Percentiles rank a stretch among this genome's conserved stretches.
Conservation (phyloP, 2,329 filamentous ascomycete species). For the Biscogniauxia marginata region DNA sequence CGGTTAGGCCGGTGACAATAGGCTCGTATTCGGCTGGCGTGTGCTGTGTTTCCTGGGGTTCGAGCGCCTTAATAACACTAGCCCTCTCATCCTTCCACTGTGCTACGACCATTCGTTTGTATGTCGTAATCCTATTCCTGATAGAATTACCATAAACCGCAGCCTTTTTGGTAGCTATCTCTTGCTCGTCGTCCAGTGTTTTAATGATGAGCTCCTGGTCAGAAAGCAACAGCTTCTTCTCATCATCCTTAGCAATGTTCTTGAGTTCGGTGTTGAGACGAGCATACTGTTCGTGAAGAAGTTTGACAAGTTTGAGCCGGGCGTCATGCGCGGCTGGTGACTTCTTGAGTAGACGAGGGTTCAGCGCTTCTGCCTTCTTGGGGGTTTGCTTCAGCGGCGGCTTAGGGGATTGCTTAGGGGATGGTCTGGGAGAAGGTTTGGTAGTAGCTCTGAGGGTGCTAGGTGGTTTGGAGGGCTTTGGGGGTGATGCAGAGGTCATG, state of each 20-base stretch:
- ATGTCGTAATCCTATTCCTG: constrained; percentile 73
- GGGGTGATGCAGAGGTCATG: not conserved
- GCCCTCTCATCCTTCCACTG: constrained; percentile 68
- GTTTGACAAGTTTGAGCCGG: constrained; percentile 57
- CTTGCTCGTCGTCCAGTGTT: constrained; percentile 77
- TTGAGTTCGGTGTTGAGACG: constrained; percentile 64
- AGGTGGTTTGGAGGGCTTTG: not conserved
- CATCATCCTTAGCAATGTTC: constrained; percentile 49
- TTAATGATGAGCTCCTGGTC: constrained; percentile 66
- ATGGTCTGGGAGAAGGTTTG: constrained; percentile 2
- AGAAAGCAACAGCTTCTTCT: constrained; percentile 54
- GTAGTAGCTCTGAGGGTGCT: not conserved
- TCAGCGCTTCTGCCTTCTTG: constrained; percentile 64
- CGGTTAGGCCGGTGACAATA: constrained; percentile 68
- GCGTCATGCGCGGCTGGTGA: constrained; percentile 57
- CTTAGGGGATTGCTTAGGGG: constrained; percentile 24
- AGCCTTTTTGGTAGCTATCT: constrained; percentile 63
- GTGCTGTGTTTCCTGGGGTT: constrained; percentile 34
- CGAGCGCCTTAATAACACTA: constrained; percentile 29
- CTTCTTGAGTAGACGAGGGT: constrained; percentile 62
- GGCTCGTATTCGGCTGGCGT: constrained; percentile 43
- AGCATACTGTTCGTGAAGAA: constrained; percentile 64
- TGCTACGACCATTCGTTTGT: constrained; percentile 70
- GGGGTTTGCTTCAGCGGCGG: too few relatives aligned
- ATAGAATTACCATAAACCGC: constrained; percentile 80